Base-by-base conservation (phyloP, 2,329 filamentous ascomycete genomes). In the Fusarium sp. region DNA sequence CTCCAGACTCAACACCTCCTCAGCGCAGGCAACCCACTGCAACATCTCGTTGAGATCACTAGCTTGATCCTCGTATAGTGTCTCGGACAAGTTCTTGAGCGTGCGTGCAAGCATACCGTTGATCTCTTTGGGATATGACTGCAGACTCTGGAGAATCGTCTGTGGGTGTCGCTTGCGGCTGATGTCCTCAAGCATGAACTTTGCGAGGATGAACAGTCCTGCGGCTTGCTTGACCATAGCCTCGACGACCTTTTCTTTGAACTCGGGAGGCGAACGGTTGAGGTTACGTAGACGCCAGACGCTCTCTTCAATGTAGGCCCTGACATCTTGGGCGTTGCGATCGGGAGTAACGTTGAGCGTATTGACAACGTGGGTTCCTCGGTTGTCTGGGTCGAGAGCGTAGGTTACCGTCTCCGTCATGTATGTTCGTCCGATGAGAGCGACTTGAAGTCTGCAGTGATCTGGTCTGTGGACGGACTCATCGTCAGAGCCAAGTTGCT, bases 141-240 rank as follows among this genome's bases (percentile, higher is more conserved):
- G 79, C 0, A 90, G 76, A 47, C 84, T 84, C 22, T 85, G 81
- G 6, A 85, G 81, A 1, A 84, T 88, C 0, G 85, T 85, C 8
- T 83, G 81, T 0, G 85, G 84, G 50, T 87, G 86, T 4, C 82
- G 80, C 65, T 87, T 84, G 35, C 84, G 83, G 25, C 81, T 83
- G 4, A 88, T 79, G 58, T 89, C 87, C 6, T 84, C 84, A 4
- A 89, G 65, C 86, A 88, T 87, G 52, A 87, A 84, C 65, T 87
- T 85, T 56, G 86, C 86, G 54, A 86, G 81, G 22, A 87, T 85
- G 71, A 88, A 88, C 20, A 87, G 81, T 0, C 86, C 86, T 22
- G 86, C 83, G 1, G 85, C 86, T 22, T 84, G 83, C 7, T 80
- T 80, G 5, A 81, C 80, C 76, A 87, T 81, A 9, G 81, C 82